Conservation (phyloP, 1,284 basidiomycete genomes). For the Sparassis latifolia region DNA sequence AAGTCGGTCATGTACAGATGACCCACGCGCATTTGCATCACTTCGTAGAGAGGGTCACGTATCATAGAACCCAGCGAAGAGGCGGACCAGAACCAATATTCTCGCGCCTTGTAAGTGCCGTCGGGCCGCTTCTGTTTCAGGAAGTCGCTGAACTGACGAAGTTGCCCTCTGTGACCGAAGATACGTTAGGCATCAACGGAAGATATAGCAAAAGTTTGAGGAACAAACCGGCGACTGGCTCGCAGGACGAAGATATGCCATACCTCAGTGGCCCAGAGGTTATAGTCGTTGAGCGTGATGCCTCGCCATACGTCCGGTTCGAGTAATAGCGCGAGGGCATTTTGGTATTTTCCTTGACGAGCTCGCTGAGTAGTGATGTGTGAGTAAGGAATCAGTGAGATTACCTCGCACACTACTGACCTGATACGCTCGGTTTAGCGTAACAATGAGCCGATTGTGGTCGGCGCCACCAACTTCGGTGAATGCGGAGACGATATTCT, state of each 20-base stretch:
- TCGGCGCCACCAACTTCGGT: constrained; percentile 50
- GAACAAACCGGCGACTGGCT: constrained; percentile 56
- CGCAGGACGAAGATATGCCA: constrained; percentile 70
- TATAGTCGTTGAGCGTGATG: constrained; percentile 55
- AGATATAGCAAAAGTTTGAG: not conserved
- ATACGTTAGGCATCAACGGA: not conserved
- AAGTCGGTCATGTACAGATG: not conserved
- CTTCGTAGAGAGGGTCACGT: constrained; percentile 53
- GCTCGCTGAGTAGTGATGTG: constrained; percentile 41
- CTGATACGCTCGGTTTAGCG: constrained; percentile 57
- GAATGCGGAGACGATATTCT: constrained; percentile 64
- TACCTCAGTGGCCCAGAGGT: constrained; percentile 62
- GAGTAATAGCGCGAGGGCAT: constrained; percentile 55
- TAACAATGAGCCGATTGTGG: constrained; percentile 53
- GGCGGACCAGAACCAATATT: constrained; percentile 40
- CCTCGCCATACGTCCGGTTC: constrained; percentile 66
- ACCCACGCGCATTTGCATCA: constrained; percentile 56
- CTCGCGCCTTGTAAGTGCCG: constrained; percentile 41
- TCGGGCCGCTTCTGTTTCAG: constrained; percentile 54
- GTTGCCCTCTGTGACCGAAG: constrained; percentile 42
- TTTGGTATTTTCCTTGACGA: constrained; percentile 59
- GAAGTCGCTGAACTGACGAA: constrained; percentile 55
- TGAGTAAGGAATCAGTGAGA: not conserved
- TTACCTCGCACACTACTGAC: constrained; percentile 28
- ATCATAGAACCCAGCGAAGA: constrained; percentile 40